A percentile compares a stretch with the other conserved stretches of the same genome.
These are phyloP conservation scores for Spiraea crenata DNA, from an alignment of 331 rosid species.

Conservation along the genomic window DNA sequence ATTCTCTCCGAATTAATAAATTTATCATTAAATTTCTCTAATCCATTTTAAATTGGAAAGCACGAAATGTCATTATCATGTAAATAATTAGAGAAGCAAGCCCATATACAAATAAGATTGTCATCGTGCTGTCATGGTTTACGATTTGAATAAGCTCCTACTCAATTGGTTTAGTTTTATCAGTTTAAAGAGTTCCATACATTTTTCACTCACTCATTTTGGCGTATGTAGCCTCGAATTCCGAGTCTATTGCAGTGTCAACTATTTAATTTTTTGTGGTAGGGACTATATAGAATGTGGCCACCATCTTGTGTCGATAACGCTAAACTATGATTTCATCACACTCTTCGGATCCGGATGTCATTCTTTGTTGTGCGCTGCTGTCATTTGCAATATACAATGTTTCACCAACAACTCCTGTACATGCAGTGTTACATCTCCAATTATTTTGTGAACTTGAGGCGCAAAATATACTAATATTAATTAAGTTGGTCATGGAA, in stretches of 20 bases:
- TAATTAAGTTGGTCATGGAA: background rate
- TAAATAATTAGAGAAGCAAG: background rate
- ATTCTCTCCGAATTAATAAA: background rate
- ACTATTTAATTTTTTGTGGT: background rate
- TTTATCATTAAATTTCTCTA: background rate
- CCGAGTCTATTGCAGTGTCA: no score
- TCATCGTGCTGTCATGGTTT: background rate
- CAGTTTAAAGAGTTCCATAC: no score
- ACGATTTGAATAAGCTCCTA: no score
- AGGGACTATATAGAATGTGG: background rate
- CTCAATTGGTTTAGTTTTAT: no score
- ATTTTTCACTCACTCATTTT: no score
- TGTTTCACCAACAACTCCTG: slow-evolving; percentile 3
- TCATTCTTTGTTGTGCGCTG: background rate
- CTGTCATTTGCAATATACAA: slow-evolving; percentile 8
- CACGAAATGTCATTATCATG: background rate
- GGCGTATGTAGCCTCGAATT: no score
- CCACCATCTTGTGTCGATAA: background rate
- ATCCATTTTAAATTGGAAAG: background rate
- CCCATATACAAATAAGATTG: background rate
- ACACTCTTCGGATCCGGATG: slow-evolving; percentile 13
- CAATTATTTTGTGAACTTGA: background rate
- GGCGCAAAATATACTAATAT: background rate
- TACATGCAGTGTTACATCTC: background rate
- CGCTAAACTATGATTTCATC: background rate